Conservation (phyloP, 352 stramenopile genomes). For the Globisporangium orthogonon region DNA sequence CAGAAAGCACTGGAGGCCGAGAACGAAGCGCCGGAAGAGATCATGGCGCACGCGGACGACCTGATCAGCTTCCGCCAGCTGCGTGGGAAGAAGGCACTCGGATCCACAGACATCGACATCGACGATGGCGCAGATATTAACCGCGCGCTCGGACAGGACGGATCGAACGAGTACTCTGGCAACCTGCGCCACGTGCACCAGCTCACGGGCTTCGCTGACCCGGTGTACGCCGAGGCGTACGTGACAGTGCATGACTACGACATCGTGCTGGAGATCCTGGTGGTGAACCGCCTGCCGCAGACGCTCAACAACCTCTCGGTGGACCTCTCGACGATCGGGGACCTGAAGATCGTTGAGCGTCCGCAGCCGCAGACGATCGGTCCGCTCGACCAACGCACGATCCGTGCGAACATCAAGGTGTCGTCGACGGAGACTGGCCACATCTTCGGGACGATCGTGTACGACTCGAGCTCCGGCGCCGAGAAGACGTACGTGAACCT, state of each 20-base stretch:
- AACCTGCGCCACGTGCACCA: slow-evolving; percentile 97
- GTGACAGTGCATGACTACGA: slow-evolving; percentile 99
- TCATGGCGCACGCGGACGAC: slow-evolving; percentile 87
- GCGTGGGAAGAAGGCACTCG: slow-evolving; percentile 88
- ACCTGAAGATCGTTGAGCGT: slow-evolving; percentile 99
- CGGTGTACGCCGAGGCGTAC: slow-evolving; percentile 98
- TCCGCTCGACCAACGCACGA: slow-evolving; percentile 94
- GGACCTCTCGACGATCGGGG: slow-evolving; percentile 98
- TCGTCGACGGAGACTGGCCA: slow-evolving; percentile 99
- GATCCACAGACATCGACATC: slow-evolving; percentile 95
- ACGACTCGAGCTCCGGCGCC: slow-evolving; percentile 92
- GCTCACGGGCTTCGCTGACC: slow-evolving; percentile 98
- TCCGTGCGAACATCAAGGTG: slow-evolving; percentile 99
- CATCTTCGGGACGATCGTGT: slow-evolving; percentile 99
- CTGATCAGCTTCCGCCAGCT: slow-evolving; percentile 98
- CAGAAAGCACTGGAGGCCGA: slow-evolving; percentile 69
- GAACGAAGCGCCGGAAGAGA: slow-evolving; percentile 45
- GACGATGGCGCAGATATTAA: slow-evolving; percentile 97
- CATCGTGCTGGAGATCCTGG: slow-evolving; percentile 98
- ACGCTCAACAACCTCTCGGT: slow-evolving; percentile 98
- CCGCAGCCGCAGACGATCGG: slow-evolving; percentile 97
- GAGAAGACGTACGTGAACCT: slow-evolving; percentile 99
- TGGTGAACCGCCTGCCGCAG: slow-evolving; percentile 98
- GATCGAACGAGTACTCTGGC: slow-evolving; percentile 81
- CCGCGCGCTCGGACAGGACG: slow-evolving; percentile 90